Conservation (phyloP, 208 protist species). For the Sergeia podlipaevii region DNA sequence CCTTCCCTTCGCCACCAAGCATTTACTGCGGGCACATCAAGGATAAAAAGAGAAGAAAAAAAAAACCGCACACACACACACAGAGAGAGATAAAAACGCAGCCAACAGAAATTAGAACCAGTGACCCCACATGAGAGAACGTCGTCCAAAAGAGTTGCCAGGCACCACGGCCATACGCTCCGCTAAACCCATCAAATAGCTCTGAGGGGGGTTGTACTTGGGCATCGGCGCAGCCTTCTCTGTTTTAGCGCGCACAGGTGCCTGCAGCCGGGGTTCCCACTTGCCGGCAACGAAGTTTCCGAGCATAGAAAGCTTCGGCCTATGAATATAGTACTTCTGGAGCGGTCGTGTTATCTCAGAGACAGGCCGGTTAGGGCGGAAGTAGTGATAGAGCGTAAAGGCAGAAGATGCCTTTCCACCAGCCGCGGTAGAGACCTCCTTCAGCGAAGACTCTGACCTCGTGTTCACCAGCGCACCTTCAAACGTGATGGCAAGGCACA, state of each 20-base stretch:
- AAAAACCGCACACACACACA: not conserved
- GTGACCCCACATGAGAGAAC: constrained; percentile 86
- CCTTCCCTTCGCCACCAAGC: too few species aligned
- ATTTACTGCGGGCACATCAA: too few species aligned
- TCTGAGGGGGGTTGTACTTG: constrained; percentile 66
- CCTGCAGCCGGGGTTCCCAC: constrained; percentile 59
- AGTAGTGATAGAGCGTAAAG: constrained; percentile 80
- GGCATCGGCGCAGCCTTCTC: constrained; percentile 38
- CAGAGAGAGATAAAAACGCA: constrained; percentile 9
- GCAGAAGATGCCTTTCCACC: not conserved
- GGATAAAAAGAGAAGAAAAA: constrained; percentile 3
- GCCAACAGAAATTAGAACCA: constrained; percentile 60
- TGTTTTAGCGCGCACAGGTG: constrained; percentile 16
- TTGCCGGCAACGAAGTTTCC: constrained; percentile 5
- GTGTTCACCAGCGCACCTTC: constrained; percentile 20
- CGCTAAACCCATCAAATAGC: constrained; percentile 84
- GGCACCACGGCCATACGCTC: constrained; percentile 79
- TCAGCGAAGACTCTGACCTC: constrained; percentile 28
- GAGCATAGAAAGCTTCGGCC: constrained; percentile 22
- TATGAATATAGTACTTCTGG: constrained; percentile 73
- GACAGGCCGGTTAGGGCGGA: constrained; percentile 73
- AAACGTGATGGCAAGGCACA: constrained; percentile 69
- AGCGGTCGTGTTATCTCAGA: constrained; percentile 76
- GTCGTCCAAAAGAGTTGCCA: constrained; percentile 73
- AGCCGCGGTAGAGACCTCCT: constrained; percentile 4